Base-by-base conservation (phyloP, 2,329 filamentous ascomycete species). In the Drechslerella dactyloides region DNA sequence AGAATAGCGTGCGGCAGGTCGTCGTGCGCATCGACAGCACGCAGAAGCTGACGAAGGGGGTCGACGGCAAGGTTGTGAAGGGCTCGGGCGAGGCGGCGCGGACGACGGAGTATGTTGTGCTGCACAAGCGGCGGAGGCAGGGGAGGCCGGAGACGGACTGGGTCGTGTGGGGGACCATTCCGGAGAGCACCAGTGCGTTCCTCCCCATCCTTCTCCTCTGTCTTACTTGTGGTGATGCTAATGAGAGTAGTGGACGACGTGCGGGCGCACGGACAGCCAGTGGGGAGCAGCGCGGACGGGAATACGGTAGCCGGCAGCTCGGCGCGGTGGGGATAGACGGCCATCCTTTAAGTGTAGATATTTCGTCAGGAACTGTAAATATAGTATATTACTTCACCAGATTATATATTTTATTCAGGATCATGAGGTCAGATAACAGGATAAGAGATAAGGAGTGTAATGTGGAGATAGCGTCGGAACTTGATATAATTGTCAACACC, bases 111-210 rank as follows among this genome's bases (percentile, higher is more conserved):
- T 77, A 74, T 56, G 15, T 77, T 6, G 76, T 77, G 2, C 19
- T 77, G n/a, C 68, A 74, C 46, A 75, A 75, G 64, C 72, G 69
- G 58, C 73, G 68, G 52, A 59, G 66, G 11, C 63, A 66, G 10
- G 74, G 65, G 1, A 57, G 52, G 11, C 55, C 55, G 27, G 75
- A 75, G 52, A 64, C 54, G 2, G 54, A 73, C 5, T 77, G 76
- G 76, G 55, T 63, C 42, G 61, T 77, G 21, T 77, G 76, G 76
- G 76, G 76, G 6, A 77, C 76, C 11, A 75, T 75, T 7, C 68
- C 74, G 35, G 76, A 77, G 64, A 77, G 75, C 58, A 74, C 53
- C 6, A 70, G 66, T 70, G 64, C 15, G 66, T 59, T 56, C 27
- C 35, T 30, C 23, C 24, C 21, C 3, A 23, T 40, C 10, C 19